Conservation (phyloP, 345 rosid genomes). For the Brassica carinata region DNA sequence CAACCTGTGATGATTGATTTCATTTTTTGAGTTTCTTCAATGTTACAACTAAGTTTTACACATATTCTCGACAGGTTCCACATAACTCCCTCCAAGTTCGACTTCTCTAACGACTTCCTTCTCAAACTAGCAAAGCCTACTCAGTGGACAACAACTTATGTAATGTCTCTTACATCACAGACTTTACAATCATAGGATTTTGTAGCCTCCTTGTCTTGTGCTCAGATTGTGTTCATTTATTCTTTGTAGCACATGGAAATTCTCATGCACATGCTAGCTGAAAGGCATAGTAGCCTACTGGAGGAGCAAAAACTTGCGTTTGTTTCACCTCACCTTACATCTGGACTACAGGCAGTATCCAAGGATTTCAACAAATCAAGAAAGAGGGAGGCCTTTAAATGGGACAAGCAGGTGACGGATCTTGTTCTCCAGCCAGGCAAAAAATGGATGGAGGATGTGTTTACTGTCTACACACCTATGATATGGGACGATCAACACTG, state of each 20-base stretch:
- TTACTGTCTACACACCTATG: not conserved
- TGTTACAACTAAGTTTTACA: no score
- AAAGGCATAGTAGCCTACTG: not conserved
- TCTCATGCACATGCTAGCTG: not conserved
- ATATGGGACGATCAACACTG: not conserved
- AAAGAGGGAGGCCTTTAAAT: not conserved
- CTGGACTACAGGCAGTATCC: not conserved
- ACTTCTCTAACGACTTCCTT: not conserved
- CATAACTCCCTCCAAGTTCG: not conserved
- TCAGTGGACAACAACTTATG: not conserved
- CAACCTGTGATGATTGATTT: no score
- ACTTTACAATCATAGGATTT: no score
- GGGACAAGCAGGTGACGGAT: not conserved
- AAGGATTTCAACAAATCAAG: not conserved
- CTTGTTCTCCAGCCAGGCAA: not conserved
- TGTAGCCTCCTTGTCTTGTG: no score
- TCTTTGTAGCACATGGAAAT: not conserved
- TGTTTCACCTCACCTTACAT: not conserved
- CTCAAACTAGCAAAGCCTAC: not conserved
- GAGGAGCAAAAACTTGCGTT: not conserved
- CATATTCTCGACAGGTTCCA: not conserved
- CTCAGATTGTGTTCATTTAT: no score
- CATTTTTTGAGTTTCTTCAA: no score
- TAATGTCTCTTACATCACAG: no score
- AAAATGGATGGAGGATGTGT: not conserved